Base-by-base conservation (phyloP, 1,139 yeast genomes). In the Zygotorulaspora mrakii region DNA sequence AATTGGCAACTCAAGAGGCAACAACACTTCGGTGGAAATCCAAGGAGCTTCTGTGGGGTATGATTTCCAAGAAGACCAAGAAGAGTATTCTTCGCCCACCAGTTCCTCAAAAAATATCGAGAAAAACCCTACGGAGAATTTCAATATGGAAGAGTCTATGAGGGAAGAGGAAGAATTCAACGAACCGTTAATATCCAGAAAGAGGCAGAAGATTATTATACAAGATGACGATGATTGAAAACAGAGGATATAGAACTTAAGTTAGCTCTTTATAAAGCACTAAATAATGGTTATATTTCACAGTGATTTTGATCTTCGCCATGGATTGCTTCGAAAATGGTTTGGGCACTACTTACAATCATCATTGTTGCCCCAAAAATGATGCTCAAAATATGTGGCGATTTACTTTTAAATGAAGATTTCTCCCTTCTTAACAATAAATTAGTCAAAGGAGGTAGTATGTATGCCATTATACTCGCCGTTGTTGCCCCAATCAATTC, bases 401-500 rank as follows among this genome's bases (percentile, higher is more conserved):
- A 39, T 37, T 70, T 71, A 30, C 76, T 68, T 31, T 55, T 49
- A 29, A 56, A 50, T 21, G 70, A 59, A 47, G 77, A 77, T 12
- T 67, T 61, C 39, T 72, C 72, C 52, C 74, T 71, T 0, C 86
- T 74, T 49, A 88, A 70, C 48, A 81, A 78, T 45, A 86, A 63
- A 55, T 74, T 84, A 55, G 96, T 88, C 61, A 82, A 61, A 4
- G 96, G 96, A 1, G 97, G 97, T 9, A 89, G 68, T 14, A 89
- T 86, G 55, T 86, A 89, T 0, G 97, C 96, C 84, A 89, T 82
- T 25, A 86, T 69, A 10, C 95, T 85, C 0, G 96, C 97, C 0
- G 95, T 83, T 0, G 95, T 83, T 0, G 96, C 91, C 1, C 97
- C 97, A 22, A 87, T 88, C 5, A 89, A 69, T 56, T 89, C 97